Base-by-base conservation (phyloP, 2,329 filamentous ascomycete genomes). In the Aspergillus brasiliensis region DNA sequence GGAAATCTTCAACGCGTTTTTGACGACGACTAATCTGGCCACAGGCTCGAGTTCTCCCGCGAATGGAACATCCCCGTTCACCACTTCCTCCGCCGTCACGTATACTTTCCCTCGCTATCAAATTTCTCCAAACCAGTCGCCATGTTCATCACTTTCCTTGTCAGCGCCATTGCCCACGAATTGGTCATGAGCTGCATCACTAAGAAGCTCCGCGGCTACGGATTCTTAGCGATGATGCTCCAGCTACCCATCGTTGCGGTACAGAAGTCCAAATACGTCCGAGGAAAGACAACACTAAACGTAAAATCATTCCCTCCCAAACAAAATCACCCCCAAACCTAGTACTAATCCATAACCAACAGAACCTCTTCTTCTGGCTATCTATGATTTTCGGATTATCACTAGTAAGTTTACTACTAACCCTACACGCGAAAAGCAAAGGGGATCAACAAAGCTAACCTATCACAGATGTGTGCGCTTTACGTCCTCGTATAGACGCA, bases 61-160 rank as follows among this genome's bases (percentile, higher is more conserved):
- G 91, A 97, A 80, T 98, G 95, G 94, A 98, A 98, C 74, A 87
- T 96, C n/a, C 94, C 94, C 47, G 94, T 97, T 6, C 95, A 98
- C 79, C 90, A 93, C 72, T 99, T 97, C 80, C 89, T 98, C 69
- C 88, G 93, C 7, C 86, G 95, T 23, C 95, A 99, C 77, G 94
- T 99, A 65, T 99, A 98, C 78, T 89, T 87, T 59, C 92, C 92
- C 2, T 90, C 89, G 11, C 84, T 91, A 8, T 86, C 88, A 11
- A 87, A 89, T 67, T 88, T 96, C 69, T 93, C 91, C 19, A 87
- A 88, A 59, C 83, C 85, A 15, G 82, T 89, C 58, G 93, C 95
- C 25, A 98, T 93, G 25, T 79, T 92, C 62, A 91, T 97, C 67
- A 98, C 95, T 0, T 98, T 99, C 72, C 79, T 98, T 59, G 90